Evolutionary conservation across 495 filamentous ascomycete genomes (phyloP).

Genomic region (Chlorociboria aeruginascens): DNA sequence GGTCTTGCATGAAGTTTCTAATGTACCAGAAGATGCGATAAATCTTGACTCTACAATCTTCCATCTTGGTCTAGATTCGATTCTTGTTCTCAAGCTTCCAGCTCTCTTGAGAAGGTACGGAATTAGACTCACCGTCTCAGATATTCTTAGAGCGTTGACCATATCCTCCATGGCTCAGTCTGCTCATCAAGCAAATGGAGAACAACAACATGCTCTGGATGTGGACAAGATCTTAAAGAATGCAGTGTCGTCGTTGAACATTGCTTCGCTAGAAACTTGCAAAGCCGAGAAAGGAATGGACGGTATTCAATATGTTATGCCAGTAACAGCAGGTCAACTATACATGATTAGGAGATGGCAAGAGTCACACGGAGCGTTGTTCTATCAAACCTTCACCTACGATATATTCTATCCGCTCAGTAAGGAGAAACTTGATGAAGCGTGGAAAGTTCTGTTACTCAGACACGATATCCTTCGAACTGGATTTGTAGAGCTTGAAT

Average conservation of each 20-base stretch:
- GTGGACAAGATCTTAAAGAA: conserved; percentile 20
- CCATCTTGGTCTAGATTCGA: conserved; percentile 80
- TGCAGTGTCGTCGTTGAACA: conserved; percentile 23
- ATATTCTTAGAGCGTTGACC: conserved; percentile 53
- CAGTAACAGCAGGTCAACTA: conserved; percentile 45
- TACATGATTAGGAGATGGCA: conserved; percentile 49
- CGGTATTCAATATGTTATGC: conserved; percentile 36
- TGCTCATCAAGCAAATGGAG: conserved; percentile 3
- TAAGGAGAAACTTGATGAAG: conserved; percentile 23
- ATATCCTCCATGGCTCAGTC: conserved; percentile 41
- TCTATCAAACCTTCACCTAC: conserved; percentile 47
- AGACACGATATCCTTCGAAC: conserved; percentile 44
- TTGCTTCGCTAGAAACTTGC: conserved; percentile 7
- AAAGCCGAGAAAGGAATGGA: conserved; percentile 18
- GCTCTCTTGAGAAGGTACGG: conserved; percentile 49
- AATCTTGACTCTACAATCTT: conserved; percentile 57
- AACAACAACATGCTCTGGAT: conserved; percentile 12
- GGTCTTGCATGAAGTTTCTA: conserved; percentile 52
- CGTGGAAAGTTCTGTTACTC: conserved; percentile 39
- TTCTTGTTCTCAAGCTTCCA: conserved; percentile 69
- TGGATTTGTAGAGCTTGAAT: conserved; percentile 8
- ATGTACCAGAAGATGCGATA: conserved; percentile 47
- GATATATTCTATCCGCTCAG: conserved; percentile 23
- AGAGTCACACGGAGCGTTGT: conserved; percentile 36
- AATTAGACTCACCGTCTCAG: conserved; percentile 46